A percentile compares a stretch with the other conserved stretches of the same genome.
Conservation (phyloP, 768 basidiomycete genomes). For the Rickenella mellea region DNA sequence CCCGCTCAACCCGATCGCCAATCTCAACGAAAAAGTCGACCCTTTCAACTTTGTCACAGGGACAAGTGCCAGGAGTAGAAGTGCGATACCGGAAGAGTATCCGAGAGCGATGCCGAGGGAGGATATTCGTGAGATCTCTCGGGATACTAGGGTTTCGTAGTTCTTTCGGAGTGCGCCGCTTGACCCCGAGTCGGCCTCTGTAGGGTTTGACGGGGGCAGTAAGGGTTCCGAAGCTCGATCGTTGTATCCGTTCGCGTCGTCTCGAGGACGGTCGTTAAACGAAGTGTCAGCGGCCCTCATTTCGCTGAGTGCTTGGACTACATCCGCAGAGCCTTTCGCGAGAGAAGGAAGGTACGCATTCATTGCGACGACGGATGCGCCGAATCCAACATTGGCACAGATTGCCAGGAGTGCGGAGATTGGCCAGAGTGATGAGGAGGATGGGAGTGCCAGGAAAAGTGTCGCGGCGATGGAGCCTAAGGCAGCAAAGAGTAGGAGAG, state of each 20-base stretch:
- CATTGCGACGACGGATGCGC: conserved; percentile 79
- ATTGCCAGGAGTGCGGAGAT: conserved; percentile 62
- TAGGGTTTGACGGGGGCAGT: conserved; percentile 14
- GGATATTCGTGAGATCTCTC: conserved; percentile 76
- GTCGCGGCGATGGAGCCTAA: conserved; percentile 61
- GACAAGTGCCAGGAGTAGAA: conserved; percentile 64
- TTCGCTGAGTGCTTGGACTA: conserved; percentile 11
- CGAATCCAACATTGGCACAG: conserved; percentile 78
- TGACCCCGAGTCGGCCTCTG: background rate
- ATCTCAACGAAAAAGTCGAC: conserved; percentile 66
- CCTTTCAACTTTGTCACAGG: conserved; percentile 70
- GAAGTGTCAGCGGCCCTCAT: conserved; percentile 9
- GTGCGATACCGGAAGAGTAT: conserved; percentile 72
- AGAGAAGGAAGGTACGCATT: conserved; percentile 81
- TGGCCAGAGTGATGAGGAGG: conserved; percentile 61
- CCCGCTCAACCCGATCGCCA: conserved; percentile 80
- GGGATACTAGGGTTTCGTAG: conserved; percentile 54
- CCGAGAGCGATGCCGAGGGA: conserved; percentile 81
- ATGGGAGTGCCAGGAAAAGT: conserved; percentile 65
- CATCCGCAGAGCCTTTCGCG: conserved; percentile 30
- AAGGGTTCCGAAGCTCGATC: conserved; percentile 31
- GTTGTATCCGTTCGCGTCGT: conserved; percentile 6
- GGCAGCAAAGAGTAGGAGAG: conserved; percentile 68
- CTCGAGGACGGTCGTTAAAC: conserved; percentile 14
- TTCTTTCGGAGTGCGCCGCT: conserved; percentile 7